Percentiles rank a stretch among this genome's conserved stretches.
phyloP scores from a whole-genome alignment of 1,139 yeast species.

The Yamadazyma mexicana region DNA sequence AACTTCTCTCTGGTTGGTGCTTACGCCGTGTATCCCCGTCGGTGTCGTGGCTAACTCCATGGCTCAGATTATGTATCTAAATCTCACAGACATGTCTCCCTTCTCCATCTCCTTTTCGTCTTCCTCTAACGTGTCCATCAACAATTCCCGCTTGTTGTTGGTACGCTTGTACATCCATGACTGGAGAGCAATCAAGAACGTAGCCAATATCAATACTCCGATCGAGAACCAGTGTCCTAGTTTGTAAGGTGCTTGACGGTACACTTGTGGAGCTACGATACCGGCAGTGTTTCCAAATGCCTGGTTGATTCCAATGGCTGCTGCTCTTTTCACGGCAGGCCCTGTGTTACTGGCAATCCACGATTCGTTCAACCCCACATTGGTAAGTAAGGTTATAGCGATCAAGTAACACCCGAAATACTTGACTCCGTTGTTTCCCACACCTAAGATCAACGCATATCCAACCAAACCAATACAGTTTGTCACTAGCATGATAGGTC shows the following conservation, averaged over 20 bases:
- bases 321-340: conserved; percentile 46
- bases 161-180: neutral
- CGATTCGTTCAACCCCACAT: conserved; percentile 43
- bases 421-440: conserved; percentile 31
- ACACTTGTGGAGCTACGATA: conserved; percentile 45
- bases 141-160: conserved; percentile 3
- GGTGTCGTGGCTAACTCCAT: no score
- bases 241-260: conserved; percentile 33
- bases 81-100: conserved; percentile 5
- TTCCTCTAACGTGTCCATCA: conserved; percentile 1
- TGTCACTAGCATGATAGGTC: conserved; percentile 20
- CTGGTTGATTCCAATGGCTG: conserved; percentile 44
- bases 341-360: conserved; percentile 48
- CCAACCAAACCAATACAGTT: conserved; percentile 39
- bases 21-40: neutral
- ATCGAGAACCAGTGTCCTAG: conserved; percentile 38
- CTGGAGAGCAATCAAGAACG: neutral
- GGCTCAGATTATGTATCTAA: conserved; percentile 2
- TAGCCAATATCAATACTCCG: conserved; percentile 26
- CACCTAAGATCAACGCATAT: conserved; percentile 33
- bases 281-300: conserved; percentile 48
- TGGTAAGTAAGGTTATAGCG: conserved; percentile 36
- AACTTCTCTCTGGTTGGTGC: no score
- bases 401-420: conserved; percentile 50
- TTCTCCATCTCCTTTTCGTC: conserved; percentile 5